Evolutionary conservation across 352 stramenopile genomes (phyloP), one percentile per base, ranked within the genome.

Genomic region (Pythium apleroticum): DNA sequence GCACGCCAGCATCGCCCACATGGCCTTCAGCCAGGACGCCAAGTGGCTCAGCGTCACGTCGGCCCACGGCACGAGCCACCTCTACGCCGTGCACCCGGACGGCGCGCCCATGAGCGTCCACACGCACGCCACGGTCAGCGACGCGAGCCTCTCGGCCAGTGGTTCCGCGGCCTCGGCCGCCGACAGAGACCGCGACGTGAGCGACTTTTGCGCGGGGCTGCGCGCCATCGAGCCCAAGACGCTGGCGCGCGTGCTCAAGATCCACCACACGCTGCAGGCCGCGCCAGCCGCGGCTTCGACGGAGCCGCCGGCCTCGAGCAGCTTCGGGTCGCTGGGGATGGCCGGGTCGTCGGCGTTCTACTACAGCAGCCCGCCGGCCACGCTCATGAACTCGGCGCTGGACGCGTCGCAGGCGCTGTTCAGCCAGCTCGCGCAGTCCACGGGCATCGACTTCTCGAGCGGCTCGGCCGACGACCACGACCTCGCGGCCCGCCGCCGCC

Each of bases 11-110:
- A 95, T 96, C 60, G 83, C 89, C 25, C 73, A 95, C 46, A 77
- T 96, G 33, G 71, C 80, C 6, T 92, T 95, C 64, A 95, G 85
- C 60, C 76, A 89, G 30, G 85, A 96, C 60, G 71, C 80, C 37
- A 94, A 95, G 69, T 96, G 88, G 88, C 76, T 95, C 57, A 92
- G 79, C 62, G 84, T 93, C 45, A 95, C 88, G 27, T 94, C 88
- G 43, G 75, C 82, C 2, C 86, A 93, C 39, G 88, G 88, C 45
- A 96, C 88, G 6, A 95, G 85, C 41, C 88, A 96, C 63, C 60
- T 96, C 14, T 96, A 93, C 50, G 83, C 83, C 20, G 77, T 94
- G 17, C 81, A 91, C 50, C 85, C 85, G 0, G 82, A 95, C 62
- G 87, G 87, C 39, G 74, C 66, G 2, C 71, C 78, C 1, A 80